Evolutionary conservation across 345 rosid species (phyloP), one percentile per base, ranked within the genome.

Genomic region (Lagerstroemia speciosa): DNA sequence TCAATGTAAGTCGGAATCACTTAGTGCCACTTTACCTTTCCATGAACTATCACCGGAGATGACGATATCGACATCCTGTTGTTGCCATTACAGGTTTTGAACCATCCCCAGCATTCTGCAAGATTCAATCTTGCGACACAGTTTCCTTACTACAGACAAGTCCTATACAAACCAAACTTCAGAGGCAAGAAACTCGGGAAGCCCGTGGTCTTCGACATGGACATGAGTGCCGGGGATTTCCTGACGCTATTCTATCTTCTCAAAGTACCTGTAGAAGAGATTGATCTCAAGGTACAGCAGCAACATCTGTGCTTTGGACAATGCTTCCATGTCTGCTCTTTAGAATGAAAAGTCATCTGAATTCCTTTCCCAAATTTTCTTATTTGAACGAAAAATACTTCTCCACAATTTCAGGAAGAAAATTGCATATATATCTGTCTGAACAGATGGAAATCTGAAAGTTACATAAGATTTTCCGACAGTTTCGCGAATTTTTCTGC

Each of bases 181-280:
- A 79, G 77, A 67, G 77, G 65, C 64, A 78, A 65, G 55, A 84
- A 24, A 55, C 80, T 81, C 0, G 97, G 98, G 26, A 90, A 86
- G 79, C 91, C 97, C 16, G 78, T 93, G 37, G 72, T 93, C 65
- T 89, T 91, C 24, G 98, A 93, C 75, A 93, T 87, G 96, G 98
- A 93, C 68, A 93, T 93, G 98, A 93, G 98, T 60, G 79, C 84
- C 27, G 97, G 98, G 76, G 98, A 93, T 82, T 89, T 93, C 73
- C 74, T 93, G 0, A 79, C 97, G 58, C 85, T 93, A 6, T 82
- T 93, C 67, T 91, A 85, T 73, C 96, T 93, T 48, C 91, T 93
- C 5, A 93, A 93, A 84, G 85, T 83, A 52, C 94, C 96, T 4
- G 79, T 80, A 60, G 89, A 90, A 74, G 74, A 74, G 36, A 83